Evolutionary conservation across 2,329 filamentous ascomycete species (phyloP), one percentile per base, ranked within the genome.

Genomic region (Aspergillus sp.): DNA sequence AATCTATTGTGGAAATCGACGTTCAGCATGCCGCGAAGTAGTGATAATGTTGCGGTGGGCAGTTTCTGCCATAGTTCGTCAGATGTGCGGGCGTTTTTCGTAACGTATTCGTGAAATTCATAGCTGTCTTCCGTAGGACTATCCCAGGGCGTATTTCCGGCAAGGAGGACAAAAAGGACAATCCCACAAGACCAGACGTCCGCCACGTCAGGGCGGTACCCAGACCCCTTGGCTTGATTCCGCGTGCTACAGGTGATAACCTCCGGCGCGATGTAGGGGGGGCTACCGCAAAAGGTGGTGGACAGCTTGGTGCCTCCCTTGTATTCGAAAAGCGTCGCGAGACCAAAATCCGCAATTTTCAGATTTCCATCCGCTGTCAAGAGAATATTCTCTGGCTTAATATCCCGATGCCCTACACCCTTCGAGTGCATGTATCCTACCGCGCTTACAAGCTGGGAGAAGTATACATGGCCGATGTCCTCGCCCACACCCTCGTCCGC

Each of bases 161-260:
- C 92, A 3, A 99, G 80, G 4, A 99, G 80, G 36, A 98, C 95
- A 69, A 99, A 99, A 4, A 99, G 81, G n/a, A 99, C 96, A 53
- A 99, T 92, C 34, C 95, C 95, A 67, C 93, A 97, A 15, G 93
- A 97, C 96, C 96, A 99, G 56, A 99, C 88, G 70, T 99, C 95
- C 38, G 91, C 90, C 42, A 91, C 76, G 60, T 97, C 91, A 7
- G 93, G 87, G 30, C 75, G 73, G 59, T 83, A 83, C 7, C 79
- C 79, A 13, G 63, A 48, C 3, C 76, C 77, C 58, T 76, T 77
- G 7, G 70, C 69, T 60, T 79, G 76, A 4, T 68, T 71, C 80
- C 89, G 58, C 76, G 78, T 74, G 51, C 76, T 80, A 45, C 83
- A 83, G 17, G 73, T 77, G 17, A 88, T 77, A 26, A 99, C 95